Evolutionary conservation across 2,329 filamentous ascomycete genomes (phyloP).

Genomic region (Colletotrichum siamense): DNA sequence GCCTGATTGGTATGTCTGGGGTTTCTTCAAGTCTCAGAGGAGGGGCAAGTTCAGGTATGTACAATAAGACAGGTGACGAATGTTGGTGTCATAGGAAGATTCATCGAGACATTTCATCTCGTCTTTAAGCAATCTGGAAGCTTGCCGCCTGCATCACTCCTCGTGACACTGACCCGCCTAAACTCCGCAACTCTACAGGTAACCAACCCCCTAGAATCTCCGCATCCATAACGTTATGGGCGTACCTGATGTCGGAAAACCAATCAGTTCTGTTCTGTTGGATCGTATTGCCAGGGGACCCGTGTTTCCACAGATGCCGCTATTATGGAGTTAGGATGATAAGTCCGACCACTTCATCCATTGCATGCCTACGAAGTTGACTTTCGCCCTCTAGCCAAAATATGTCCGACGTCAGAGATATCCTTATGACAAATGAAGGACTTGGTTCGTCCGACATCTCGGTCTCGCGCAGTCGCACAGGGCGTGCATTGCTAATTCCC

Average conservation of each 20-base stretch:
- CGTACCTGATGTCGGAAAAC: not conserved
- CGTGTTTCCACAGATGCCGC: not conserved
- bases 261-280: not conserved
- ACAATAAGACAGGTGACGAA: not conserved
- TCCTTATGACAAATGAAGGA: not conserved
- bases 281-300: not conserved
- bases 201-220: not conserved
- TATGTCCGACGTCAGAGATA: not conserved
- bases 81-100: not conserved
- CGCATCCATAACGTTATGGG: not conserved
- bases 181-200: not conserved
- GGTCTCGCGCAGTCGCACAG: not conserved
- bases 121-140: not conserved
- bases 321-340: not conserved
- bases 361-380: not conserved
- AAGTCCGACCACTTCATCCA: not conserved
- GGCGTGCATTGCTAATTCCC: fast-evolving
- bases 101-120: not conserved
- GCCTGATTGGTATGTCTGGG: not conserved
- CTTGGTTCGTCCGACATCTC: not conserved
- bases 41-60: not conserved
- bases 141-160: not conserved
- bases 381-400: not conserved
- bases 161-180: not conserved
- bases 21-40: not conserved